phyloP scores from a whole-genome alignment of 352 stramenopile genomes.

The Pythium biforme region DNA sequence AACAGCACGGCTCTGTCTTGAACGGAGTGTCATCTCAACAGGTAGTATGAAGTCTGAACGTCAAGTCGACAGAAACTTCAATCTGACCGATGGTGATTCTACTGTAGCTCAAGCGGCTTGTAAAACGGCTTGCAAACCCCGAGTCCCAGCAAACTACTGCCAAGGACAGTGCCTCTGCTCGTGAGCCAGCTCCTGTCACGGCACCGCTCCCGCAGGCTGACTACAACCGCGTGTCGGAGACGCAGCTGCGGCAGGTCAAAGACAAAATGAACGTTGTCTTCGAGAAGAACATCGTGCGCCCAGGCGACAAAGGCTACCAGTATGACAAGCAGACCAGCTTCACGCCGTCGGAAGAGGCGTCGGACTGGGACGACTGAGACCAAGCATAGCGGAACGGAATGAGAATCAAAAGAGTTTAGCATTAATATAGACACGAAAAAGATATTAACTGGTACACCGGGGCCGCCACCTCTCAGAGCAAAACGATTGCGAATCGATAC shows the following conservation, averaged over 20 bases:
- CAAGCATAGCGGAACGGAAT: background rate
- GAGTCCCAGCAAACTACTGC: background rate
- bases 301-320: constrained; percentile 50
- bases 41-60: no score
- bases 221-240: constrained; percentile 78
- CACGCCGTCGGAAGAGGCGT: constrained; percentile 39
- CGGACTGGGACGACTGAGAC: constrained; percentile 57
- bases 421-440: constrained; percentile 27
- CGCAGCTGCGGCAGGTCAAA: constrained; percentile 68
- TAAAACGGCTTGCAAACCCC: constrained; percentile 36
- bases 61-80: no score
- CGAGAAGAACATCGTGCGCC: constrained; percentile 53
- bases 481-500: background rate
- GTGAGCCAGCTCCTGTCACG: background rate
- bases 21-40: constrained; percentile 43
- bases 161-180: background rate
- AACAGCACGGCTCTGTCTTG: constrained; percentile 40
- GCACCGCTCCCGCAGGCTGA: constrained; percentile 52
- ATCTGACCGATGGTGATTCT: no score
- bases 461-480: background rate
- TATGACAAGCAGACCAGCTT: constrained; percentile 76
- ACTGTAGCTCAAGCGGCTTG: constrained; percentile 57
- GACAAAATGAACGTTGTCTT: constrained; percentile 74
- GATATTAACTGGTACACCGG: constrained; percentile 27
- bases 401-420: constrained; percentile 12